Evolutionary conservation across 2,329 filamentous ascomycete genomes (phyloP).

Genomic region (Beauveria varroae): DNA sequence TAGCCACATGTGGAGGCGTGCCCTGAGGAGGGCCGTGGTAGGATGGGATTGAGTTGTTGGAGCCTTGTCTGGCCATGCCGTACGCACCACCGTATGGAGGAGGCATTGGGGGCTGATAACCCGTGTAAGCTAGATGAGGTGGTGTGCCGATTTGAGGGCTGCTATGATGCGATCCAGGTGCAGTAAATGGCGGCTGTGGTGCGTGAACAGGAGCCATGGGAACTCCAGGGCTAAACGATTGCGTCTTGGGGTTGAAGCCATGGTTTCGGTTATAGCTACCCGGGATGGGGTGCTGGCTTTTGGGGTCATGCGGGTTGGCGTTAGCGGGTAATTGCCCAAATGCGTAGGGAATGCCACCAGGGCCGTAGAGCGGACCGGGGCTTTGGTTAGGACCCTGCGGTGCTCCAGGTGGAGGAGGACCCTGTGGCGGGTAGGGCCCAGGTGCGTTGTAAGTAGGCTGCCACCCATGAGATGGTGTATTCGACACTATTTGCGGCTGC

Average conservation of each 20-base stretch:
- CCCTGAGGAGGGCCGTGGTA: slow-evolving; percentile 35
- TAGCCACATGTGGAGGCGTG: slow-evolving; percentile 20
- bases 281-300: slow-evolving; percentile 74
- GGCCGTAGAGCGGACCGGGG: slow-evolving; percentile 18
- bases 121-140: slow-evolving; percentile 39
- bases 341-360: slow-evolving; percentile 50
- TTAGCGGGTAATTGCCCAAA: slow-evolving; percentile 73
- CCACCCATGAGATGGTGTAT: slow-evolving; percentile 27
- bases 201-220: slow-evolving; percentile 42
- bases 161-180: slow-evolving; percentile 41
- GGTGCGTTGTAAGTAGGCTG: slow-evolving; percentile 28
- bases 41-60: slow-evolving; percentile 44
- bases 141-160: slow-evolving; percentile 47
- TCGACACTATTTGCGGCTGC: slow-evolving; percentile 25
- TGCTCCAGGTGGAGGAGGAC: slow-evolving; percentile 16
- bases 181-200: slow-evolving; percentile 40
- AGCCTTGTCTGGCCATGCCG: slow-evolving; percentile 49
- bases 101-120: slow-evolving; percentile 38
- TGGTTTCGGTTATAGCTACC: slow-evolving; percentile 72
- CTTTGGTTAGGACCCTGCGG: slow-evolving; percentile 16
- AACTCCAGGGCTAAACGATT: slow-evolving; percentile 72
- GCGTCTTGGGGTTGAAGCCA: slow-evolving; percentile 88
- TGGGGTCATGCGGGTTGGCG: slow-evolving; percentile 61
- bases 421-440: slow-evolving; percentile 22
- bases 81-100: slow-evolving; percentile 44